These are phyloP conservation scores for Conidiobolus incongruus DNA, from an alignment of 371 early-diverging fungal species.

Conservation along the genomic window DNA sequence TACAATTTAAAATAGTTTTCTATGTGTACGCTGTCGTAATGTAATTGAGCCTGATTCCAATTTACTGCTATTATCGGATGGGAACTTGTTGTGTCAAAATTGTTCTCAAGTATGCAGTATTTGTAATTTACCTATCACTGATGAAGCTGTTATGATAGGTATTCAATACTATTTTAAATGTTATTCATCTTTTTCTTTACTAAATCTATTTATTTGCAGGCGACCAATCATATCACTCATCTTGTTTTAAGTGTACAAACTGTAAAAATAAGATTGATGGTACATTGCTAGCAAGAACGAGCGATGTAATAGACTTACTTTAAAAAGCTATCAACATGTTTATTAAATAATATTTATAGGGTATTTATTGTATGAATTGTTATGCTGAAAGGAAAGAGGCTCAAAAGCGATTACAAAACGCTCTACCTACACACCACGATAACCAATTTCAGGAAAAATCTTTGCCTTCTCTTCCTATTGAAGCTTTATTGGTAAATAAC, in stretches of 20 bases:
- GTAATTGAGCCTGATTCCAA: slow-evolving; percentile 60
- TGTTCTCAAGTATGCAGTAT: slow-evolving; percentile 68
- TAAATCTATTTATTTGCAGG: too few relatives aligned
- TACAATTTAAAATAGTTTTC: slow-evolving; percentile 23
- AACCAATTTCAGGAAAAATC: slow-evolving; percentile 6
- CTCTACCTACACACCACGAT: neutral
- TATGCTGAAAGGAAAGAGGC: slow-evolving; percentile 11
- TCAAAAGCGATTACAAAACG: slow-evolving; percentile 3
- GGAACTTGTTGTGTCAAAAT: slow-evolving; percentile 63
- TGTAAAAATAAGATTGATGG: slow-evolving; percentile 5
- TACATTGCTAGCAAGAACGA: slow-evolving; percentile 3
- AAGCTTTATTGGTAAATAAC: slow-evolving; percentile 5
- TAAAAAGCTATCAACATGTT: neutral
- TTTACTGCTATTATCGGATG: slow-evolving; percentile 52
- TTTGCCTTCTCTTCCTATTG: slow-evolving; percentile 7
- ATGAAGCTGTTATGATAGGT: slow-evolving; percentile 78
- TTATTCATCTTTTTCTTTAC: too few relatives aligned
- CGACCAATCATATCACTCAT: slow-evolving; percentile 15
- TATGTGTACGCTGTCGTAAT: slow-evolving; percentile 49
- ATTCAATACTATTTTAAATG: too few relatives aligned
- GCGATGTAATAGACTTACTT: neutral
- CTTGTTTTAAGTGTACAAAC: slow-evolving; percentile 15
- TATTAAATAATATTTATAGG: slow-evolving; percentile 5
- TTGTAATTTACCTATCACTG: slow-evolving; percentile 57
- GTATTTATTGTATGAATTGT: slow-evolving; percentile 19